Evolutionary conservation across 805 yeast species (phyloP), one percentile per base, ranked within the genome.

Genomic region (Starmerella vaccinii): DNA sequence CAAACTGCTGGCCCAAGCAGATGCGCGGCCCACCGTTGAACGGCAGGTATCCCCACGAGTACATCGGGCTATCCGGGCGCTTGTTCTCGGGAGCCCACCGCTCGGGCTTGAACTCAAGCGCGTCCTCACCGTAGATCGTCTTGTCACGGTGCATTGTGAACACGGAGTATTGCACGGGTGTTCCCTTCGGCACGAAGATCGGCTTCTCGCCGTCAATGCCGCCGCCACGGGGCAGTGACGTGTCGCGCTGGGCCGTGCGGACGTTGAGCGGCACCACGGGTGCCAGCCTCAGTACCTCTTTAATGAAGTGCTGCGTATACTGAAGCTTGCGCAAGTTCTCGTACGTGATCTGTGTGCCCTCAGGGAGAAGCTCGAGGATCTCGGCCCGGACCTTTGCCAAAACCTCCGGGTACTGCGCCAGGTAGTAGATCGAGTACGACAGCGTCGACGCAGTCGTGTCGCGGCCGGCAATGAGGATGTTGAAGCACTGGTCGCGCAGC

Each of bases 1-100:
- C 77, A 64, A 73, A 73, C 59, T 73, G 77, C 61, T 73, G 77
- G 23, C 76, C 77, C 47, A 73, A 61, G 56, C 77, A 73, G 47
- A 73, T 71, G 49, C 77, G 63, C 32, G 77, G 76, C 8, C 77
- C 77, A 38, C 77, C 77, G 56, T 72, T 71, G 61, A 72, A 72
- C 32, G 76, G 76, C 32, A 71, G 58, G 54, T 68, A 72, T 16
- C 69, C 69, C 75, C 76, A 72, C 13, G 73, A 68, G 45, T 65
- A 63, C 62, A 49, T 63, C 35, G 64, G 61, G 55, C 50, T 64
- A 26, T 26, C 39, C 7, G 40, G 24, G 30, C 18, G 26, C 45
- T 49, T 49, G 65, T 35, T 46, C 43, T 46, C 49, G 23, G 49
- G 49, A 7, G 57, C 61, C 78, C 78, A 75, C 47, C 78, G 66